Base-by-base conservation (phyloP, 208 protist genomes). In the Leishmania amazonensis region DNA sequence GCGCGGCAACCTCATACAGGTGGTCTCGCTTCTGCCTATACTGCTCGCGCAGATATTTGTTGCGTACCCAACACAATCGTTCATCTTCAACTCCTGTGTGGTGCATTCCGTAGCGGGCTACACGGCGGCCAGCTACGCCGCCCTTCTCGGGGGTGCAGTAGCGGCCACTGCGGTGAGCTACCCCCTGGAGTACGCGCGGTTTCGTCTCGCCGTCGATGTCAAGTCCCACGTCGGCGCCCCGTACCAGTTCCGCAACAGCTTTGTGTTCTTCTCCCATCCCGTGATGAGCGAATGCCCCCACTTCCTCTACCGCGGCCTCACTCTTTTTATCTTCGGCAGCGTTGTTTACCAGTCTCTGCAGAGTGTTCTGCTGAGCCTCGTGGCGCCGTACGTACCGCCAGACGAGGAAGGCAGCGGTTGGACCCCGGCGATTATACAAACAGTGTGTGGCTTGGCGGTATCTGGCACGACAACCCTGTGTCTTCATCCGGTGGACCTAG, bases 1-100 rank as follows among this genome's bases (percentile, higher is more conserved):
- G 90, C 92, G 94, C 49, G 94, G 94, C 42, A 97, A 97, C 80
- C 51, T 93, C 13, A 90, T 97, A 62, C 92, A 97, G 74, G 89
- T 96, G 15, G 84, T 89, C 40, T 91, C 91, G 2, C 51, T 95
- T 19, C 81, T 95, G 49, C 94, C 94, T 11, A 94, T 93, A 51
- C 79, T 85, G 40, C 85, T 94, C 45, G 85, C 91, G 15, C 90
- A 95, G 73, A 81, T 92, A 45, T 95, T 97, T 81, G 91, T 97
- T 77, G 90, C 85, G 19, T 75, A 88, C 53, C 91, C 91, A 1
- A 89, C 90, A 17, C 89, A 94, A 75, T 74, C 79, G 0, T 89
- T 91, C 79, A 88, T 95, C 38, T 93, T 94, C 80, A 86, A 95
- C 13, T 71, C 67, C 2, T 90, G 65, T 57, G 80, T 86, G 65